These are phyloP conservation scores for Psilocybe subaeruginosa DNA, from an alignment of 768 basidiomycete genomes.

Conservation along the genomic window DNA sequence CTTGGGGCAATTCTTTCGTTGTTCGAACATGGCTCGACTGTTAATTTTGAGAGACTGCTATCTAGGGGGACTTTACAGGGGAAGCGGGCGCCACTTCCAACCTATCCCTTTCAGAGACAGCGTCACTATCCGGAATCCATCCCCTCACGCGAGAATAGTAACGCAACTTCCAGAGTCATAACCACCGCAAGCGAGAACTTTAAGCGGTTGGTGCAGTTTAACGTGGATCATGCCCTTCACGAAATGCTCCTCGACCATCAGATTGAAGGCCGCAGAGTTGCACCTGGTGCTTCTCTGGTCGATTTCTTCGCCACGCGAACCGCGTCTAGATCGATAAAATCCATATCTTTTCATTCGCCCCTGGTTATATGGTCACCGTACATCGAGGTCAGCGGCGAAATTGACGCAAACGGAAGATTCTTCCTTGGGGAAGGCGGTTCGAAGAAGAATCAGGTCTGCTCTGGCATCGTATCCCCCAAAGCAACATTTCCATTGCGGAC, in stretches of 20 bases:
- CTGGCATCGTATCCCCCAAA: conserved; percentile 17
- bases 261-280: conserved; percentile 26
- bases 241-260: conserved; percentile 26
- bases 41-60: conserved; percentile 21
- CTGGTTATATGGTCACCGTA: conserved; percentile 19
- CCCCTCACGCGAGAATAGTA: conserved; percentile 12
- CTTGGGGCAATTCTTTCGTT: conserved; percentile 22
- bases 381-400: conserved; percentile 5
- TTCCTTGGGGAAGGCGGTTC: conserved; percentile 1
- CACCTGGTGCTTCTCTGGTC: conserved; percentile 29
- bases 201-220: conserved; percentile 7
- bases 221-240: conserved; percentile 19
- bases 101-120: conserved; percentile 33
- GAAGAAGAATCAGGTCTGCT: conserved; percentile 20
- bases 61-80: background rate
- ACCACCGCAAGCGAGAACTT: background rate
- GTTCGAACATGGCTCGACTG: conserved; percentile 19
- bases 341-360: conserved; percentile 28
- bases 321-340: conserved; percentile 14
- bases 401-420: conserved; percentile 13
- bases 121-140: conserved; percentile 27
- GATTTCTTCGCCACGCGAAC: conserved; percentile 21
- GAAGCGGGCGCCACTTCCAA: conserved; percentile 24
- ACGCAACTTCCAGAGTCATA: background rate
- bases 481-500: background rate